Conservation (phyloP, 345 rosid species). For the Melaleuca alternifolia region DNA sequence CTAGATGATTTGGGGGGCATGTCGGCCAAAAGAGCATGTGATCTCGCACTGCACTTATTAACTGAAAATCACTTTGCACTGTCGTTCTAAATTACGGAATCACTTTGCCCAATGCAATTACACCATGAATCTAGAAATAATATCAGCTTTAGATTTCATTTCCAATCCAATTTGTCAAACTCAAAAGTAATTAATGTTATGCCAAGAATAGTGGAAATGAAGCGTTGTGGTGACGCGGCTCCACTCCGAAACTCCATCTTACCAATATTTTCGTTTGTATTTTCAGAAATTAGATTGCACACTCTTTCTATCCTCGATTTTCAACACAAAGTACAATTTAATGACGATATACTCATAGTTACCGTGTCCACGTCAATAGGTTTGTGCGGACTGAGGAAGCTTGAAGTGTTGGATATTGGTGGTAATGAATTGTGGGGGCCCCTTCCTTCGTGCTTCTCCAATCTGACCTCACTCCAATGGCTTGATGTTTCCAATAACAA, state of each 20-base stretch:
- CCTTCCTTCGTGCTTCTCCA: background rate
- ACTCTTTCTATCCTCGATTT: background rate
- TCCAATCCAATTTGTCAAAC: background rate
- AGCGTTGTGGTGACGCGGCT: background rate
- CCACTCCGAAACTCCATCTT: background rate
- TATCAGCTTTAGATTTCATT: accelerated
- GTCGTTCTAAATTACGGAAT: background rate
- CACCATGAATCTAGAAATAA: background rate
- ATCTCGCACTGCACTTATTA: no score
- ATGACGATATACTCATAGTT: background rate
- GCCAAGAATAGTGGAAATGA: background rate
- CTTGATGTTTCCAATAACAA: no score
- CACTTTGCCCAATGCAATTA: background rate
- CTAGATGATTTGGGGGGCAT: no score
- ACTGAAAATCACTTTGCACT: background rate
- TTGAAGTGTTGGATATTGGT: background rate
- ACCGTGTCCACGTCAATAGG: background rate
- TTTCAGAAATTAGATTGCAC: background rate
- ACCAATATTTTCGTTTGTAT: background rate
- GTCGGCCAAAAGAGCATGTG: no score
- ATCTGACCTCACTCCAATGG: background rate
- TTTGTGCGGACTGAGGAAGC: background rate
- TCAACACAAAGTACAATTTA: background rate
- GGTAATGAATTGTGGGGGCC: background rate
- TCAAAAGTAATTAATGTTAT: background rate